Evolutionary conservation across 441 rosid genomes (phyloP), one percentile per base, ranked within the genome.

Genomic region (Mallotus repandus): DNA sequence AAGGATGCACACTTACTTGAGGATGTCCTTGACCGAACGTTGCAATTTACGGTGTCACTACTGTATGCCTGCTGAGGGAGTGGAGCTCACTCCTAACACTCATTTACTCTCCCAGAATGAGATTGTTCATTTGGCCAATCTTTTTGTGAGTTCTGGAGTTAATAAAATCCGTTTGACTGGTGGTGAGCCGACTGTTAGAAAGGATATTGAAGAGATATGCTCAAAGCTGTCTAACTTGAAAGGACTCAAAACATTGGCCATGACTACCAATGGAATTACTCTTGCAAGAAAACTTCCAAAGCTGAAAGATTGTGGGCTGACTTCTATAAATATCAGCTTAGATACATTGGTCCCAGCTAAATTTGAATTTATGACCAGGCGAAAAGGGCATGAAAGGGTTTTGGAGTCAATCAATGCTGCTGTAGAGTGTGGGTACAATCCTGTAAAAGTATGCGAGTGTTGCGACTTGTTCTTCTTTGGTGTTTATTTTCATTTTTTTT

Each of bases 1-100:
- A 77, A 89, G 99, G 81, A 80, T 83, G 76, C 99, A 92, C 65
- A 87, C 86, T 74, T 92, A 94, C 85, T 80, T 94, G 77, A 87
- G 99, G 79, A 89, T 94, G 70, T 94, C 99, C 19, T 83, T 92
- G 76, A 92, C 99, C 0, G 99, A 94, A 72, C 90, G 98, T 7
- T 91, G 99, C 86, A 94, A 94, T 71, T 85, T 91, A 25, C 82
- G 97, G 64, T 94, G 99, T 77, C 98, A 89, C 45, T 94, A 94
- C 58, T 94, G 98, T 79, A 92, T 92, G 99, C 98, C 98, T 0
- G 76, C 89, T 16, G 98, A 92, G 67, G 99, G 99, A 3, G 91
- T 88, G 68, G 94, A 91, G 57, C 97, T 94, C 63, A 89, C 96
- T 74, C 90, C 96, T 14, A 74, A 62, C 25, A 84, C 99, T 43